Base-by-base conservation (phyloP, 164 flowering plant genomes). In the Sextonia rubra region DNA sequence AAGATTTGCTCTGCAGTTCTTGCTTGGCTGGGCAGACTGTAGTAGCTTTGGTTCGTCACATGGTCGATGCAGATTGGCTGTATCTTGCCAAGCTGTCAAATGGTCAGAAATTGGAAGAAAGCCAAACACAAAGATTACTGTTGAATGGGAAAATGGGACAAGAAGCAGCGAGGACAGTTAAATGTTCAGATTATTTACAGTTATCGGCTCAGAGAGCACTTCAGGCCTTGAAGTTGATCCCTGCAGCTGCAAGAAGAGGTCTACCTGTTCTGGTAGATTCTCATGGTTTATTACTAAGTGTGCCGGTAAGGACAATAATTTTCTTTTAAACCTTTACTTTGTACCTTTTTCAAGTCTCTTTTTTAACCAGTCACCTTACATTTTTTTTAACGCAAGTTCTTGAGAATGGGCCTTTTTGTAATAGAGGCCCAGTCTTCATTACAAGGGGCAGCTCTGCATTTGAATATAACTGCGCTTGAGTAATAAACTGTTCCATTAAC, bases 61-160 rank as follows among this genome's bases (percentile, higher is more conserved):
- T 94, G 99, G 66, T 83, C 61, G 97, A 94, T 75, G 79, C 89
- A 73, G 97, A 94, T 78, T 94, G 99, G 99, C 71, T 94, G 60
- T 81, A 88, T 80, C 91, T 94, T 74, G 74, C 91, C 11, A 71
- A 84, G 73, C 74, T 92, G 71, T 82, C 85, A 6, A 86, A 82
- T 78, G 73, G 73, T 70, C 63, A 66, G 32, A 71, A 47, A 64
- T 18, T 55, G 1, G 81, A 79, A 22, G 71, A 75, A 24, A 72
- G 24, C 76, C 82, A 66, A 66, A 52, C 70, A 12, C 71, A 74
- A 32, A 66, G 27, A 48, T 66, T 44, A 67, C 0, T 9, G 2
- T 17, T 55, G 12, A 12, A 63, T 65, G n/a, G 12, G 60, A 68
- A 27, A 65, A 60, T 30, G 27, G 77, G 74, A 23, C 74, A 77